These are phyloP conservation scores for Aquanectria penicillioides DNA, from an alignment of 2,329 filamentous ascomycete genomes.

Conservation along the genomic window DNA sequence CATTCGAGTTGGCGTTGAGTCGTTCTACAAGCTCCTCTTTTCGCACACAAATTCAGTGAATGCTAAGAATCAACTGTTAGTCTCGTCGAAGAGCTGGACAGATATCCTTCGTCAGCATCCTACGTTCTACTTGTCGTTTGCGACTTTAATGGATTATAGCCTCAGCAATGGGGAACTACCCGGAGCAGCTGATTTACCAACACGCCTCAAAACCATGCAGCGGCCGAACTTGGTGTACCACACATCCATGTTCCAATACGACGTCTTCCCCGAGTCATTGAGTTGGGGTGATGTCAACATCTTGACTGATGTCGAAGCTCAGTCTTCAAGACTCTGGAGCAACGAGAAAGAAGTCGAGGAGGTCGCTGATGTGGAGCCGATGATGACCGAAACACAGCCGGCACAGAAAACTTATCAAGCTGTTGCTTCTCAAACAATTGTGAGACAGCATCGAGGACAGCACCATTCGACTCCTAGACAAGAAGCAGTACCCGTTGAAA, in stretches of 20 bases:
- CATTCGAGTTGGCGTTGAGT: slow-evolving; percentile 10
- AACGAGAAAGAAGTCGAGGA: background rate
- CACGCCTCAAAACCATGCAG: slow-evolving; percentile 12
- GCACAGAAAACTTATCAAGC: too few relatives aligned
- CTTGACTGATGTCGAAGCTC: background rate
- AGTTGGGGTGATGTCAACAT: slow-evolving; percentile 8
- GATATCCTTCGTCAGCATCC: slow-evolving; percentile 10
- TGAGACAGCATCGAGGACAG: too few relatives aligned
- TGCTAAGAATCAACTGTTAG: background rate
- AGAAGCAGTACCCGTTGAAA: too few relatives aligned
- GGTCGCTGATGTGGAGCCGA: too few relatives aligned
- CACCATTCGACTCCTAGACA: too few relatives aligned
- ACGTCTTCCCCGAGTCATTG: slow-evolving; percentile 11
- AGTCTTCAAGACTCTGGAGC: background rate
- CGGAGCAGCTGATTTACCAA: background rate
- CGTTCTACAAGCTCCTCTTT: slow-evolving; percentile 5
- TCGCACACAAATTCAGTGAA: slow-evolving; percentile 2
- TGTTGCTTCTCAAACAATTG: too few relatives aligned
- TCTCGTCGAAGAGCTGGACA: slow-evolving; percentile 9
- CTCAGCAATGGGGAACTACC: slow-evolving; percentile 6
- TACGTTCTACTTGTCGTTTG: slow-evolving; percentile 10
- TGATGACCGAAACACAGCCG: too few relatives aligned
- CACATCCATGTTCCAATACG: background rate
- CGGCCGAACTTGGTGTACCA: background rate
- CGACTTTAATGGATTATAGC: slow-evolving; percentile 5